Percentiles rank a stretch among this genome's conserved stretches.
Evolutionary conservation across 768 basidiomycete species (phyloP).

Genomic region (Calocybe indica): DNA sequence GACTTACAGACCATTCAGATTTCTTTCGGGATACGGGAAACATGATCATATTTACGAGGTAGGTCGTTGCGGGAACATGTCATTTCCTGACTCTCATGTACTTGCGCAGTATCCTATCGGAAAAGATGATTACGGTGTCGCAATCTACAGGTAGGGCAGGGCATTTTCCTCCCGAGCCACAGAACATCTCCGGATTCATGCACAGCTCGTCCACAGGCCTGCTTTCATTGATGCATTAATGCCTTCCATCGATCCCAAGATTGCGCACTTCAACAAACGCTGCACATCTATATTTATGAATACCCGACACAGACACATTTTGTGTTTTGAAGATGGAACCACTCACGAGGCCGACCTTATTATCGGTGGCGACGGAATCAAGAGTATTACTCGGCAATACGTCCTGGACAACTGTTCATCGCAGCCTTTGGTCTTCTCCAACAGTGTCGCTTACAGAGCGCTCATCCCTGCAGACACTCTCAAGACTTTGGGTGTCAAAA

Average conservation of each 20-base stretch:
- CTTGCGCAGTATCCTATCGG: conserved; percentile 23
- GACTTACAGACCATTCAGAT: conserved; percentile 27
- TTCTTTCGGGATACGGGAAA: conserved; percentile 33
- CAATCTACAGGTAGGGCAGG: conserved; percentile 31
- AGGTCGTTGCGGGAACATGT: conserved; percentile 6
- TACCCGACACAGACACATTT: conserved; percentile 18
- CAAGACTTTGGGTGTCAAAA: conserved; percentile 35
- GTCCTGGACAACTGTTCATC: conserved; percentile 22
- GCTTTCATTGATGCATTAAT: conserved; percentile 44
- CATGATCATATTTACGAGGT: conserved; percentile 44
- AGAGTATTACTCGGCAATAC: conserved; percentile 36
- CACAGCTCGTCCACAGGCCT: conserved; percentile 28
- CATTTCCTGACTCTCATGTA: too few species aligned
- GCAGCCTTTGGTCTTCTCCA: conserved; percentile 32
- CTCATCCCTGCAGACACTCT: conserved; percentile 35
- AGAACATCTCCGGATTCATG: not conserved
- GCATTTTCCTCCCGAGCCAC: not conserved
- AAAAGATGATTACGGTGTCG: conserved; percentile 31
- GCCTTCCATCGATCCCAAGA: conserved; percentile 32
- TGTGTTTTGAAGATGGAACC: conserved; percentile 46
- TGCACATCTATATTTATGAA: conserved; percentile 29
- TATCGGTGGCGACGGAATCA: conserved; percentile 49
- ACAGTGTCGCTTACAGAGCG: conserved; percentile 43
- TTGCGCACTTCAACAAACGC: conserved; percentile 46
- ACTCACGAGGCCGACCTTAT: conserved; percentile 40